Evolutionary conservation across 2,329 filamentous ascomycete species (phyloP).

Genomic region (Keithomyces neogunnii): DNA sequence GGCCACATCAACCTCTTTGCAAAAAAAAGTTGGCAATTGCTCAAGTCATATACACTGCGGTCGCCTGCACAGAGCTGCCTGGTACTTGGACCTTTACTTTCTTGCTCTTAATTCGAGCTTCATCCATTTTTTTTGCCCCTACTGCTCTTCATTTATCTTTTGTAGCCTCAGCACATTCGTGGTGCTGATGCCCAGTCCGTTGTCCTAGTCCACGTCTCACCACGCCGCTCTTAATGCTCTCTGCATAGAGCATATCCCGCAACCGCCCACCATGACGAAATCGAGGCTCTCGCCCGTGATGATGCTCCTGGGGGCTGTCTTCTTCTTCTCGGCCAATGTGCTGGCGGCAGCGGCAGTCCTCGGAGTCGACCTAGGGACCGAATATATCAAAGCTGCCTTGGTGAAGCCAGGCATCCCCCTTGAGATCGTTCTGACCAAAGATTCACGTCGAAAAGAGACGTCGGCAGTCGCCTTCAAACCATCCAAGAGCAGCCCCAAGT

Average conservation of each 20-base stretch:
- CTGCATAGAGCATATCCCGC: conserved; percentile 4
- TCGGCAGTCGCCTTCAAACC: conserved; percentile 93
- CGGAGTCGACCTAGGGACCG: conserved; percentile 88
- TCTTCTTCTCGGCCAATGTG: conserved; percentile 33
- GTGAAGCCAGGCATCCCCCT: conserved; percentile 96
- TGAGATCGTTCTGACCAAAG: conserved; percentile 95
- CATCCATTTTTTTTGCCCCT: conserved; percentile 6
- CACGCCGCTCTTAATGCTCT: neutral
- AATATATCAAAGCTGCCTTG: conserved; percentile 92
- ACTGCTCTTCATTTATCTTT: neutral
- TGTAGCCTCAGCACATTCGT: neutral
- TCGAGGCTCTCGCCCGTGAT: conserved; percentile 26
- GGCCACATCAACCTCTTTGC: conserved; percentile 26
- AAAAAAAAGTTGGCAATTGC: neutral
- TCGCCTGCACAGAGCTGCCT: neutral
- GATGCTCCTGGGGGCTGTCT: conserved; percentile 28
- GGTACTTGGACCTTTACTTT: neutral
- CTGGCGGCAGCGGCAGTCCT: conserved; percentile 64
- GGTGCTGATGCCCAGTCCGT: neutral
- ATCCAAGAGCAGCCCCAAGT: conserved; percentile 52
- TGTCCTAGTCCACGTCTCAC: neutral
- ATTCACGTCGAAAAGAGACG: conserved; percentile 91
- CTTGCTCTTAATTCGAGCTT: neutral
- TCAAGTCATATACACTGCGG: neutral
- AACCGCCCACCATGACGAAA: conserved; percentile 24